These are phyloP conservation scores for Dendrocalamus sinicus DNA, from an alignment of 176 grass and related monocot genomes.

Conservation along the genomic window DNA sequence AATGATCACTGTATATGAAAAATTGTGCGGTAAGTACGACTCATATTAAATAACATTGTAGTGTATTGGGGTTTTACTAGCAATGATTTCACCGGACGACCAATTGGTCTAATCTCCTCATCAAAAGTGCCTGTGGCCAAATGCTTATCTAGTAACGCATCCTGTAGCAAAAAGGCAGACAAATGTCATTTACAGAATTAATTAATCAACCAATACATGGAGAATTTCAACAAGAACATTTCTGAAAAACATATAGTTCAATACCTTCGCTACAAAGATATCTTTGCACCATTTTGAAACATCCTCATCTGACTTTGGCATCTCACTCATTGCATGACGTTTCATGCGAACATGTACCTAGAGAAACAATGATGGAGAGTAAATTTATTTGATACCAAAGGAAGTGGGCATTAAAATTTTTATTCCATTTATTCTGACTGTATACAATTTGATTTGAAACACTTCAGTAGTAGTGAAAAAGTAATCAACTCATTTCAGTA, in stretches of 20 bases:
- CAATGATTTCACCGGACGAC: conserved; percentile 85
- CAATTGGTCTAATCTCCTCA: conserved; percentile 74
- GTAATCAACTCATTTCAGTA: conserved; percentile 28
- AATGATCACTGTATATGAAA: neutral
- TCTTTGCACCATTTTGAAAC: conserved; percentile 91
- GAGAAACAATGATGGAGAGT: neutral
- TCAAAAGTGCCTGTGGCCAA: conserved; percentile 74
- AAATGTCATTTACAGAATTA: conserved; percentile 26
- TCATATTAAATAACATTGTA: neutral
- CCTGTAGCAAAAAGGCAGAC: conserved; percentile 51
- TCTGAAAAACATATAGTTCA: conserved; percentile 18
- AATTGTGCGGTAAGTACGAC: neutral
- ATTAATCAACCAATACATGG: neutral
- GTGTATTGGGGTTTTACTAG: conserved; percentile 57
- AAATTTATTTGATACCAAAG: conserved; percentile 6
- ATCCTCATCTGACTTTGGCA: conserved; percentile 80
- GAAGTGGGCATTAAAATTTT: neutral
- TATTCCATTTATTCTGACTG: neutral
- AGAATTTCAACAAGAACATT: neutral
- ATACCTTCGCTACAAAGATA: conserved; percentile 86
- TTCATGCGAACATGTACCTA: conserved; percentile 97
- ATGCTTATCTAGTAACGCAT: conserved; percentile 84
- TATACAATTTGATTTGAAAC: neutral
- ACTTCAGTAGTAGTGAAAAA: neutral
- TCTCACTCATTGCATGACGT: conserved; percentile 74